Conservation (phyloP, 2,329 filamentous ascomycete genomes). For the Trichophyton equinum region DNA sequence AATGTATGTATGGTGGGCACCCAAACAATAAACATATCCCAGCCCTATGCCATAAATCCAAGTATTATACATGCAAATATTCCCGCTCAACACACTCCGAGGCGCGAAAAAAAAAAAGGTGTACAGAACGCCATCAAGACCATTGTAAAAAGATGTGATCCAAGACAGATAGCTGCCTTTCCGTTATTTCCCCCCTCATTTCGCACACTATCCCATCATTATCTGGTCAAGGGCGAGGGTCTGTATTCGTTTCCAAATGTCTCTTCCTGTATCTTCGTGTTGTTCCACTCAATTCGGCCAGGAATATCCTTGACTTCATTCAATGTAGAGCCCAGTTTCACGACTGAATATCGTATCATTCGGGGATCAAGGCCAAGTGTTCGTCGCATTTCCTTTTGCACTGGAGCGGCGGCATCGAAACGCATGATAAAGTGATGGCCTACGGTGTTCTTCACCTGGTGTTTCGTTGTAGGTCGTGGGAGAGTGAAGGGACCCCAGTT, state of each 20-base stretch:
- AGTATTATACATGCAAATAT: constrained; percentile 2
- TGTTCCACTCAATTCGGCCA: constrained; percentile 44
- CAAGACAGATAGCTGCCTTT: background rate
- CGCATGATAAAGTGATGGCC: constrained; percentile 98
- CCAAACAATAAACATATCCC: background rate
- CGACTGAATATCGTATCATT: constrained; percentile 74
- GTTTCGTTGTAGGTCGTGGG: constrained; percentile 62
- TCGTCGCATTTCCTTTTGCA: constrained; percentile 61
- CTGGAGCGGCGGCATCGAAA: constrained; percentile 66
- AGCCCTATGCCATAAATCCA: constrained; percentile 1
- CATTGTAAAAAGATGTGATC: background rate
- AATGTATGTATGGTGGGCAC: background rate
- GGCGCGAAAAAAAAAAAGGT: background rate
- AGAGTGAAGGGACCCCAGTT: constrained; percentile 94
- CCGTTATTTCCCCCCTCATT: background rate
- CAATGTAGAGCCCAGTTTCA: constrained; percentile 65
- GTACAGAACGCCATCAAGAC: constrained; percentile 2
- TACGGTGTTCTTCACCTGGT: constrained; percentile 69
- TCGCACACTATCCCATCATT: background rate
- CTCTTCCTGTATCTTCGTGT: constrained; percentile 17
- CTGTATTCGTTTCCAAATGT: background rate
- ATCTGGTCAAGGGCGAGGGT: background rate
- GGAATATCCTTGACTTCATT: constrained; percentile 48
- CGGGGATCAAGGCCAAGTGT: constrained; percentile 77
- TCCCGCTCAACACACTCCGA: background rate